Percentiles rank a stretch among this genome's conserved stretches.
Evolutionary conservation across 2,329 filamentous ascomycete genomes (phyloP).

Genomic region (Penicillium sp.): DNA sequence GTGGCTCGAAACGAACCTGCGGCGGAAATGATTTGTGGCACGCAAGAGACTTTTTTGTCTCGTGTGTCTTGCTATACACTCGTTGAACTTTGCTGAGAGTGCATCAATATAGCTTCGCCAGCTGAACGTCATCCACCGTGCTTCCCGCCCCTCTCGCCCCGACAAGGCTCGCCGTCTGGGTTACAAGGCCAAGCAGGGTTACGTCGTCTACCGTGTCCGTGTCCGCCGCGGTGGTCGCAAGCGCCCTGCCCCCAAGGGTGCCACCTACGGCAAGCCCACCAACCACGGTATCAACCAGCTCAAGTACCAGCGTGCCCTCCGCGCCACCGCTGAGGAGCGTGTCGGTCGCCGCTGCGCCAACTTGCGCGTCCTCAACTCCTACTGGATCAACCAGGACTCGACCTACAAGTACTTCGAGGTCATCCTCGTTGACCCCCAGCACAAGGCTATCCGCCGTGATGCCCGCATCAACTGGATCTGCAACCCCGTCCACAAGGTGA

Average conservation of each 20-base stretch:
- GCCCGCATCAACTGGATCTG: conserved; percentile 99
- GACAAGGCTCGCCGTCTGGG: conserved; percentile 99
- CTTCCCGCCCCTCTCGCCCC: conserved; percentile 94
- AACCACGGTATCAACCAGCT: conserved; percentile 99
- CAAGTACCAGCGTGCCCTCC: conserved; percentile 99
- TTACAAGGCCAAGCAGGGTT: conserved; percentile 99
- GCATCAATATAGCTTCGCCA: conserved; percentile 99
- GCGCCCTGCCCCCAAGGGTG: conserved; percentile 93
- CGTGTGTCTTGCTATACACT: conserved; percentile 83
- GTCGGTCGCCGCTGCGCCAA: conserved; percentile 99
- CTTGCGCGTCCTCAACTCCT: conserved; percentile 98
- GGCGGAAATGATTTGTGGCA: conserved; percentile 50
- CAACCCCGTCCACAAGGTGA: conserved; percentile 93
- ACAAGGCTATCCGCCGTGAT: conserved; percentile 99
- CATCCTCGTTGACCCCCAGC: conserved; percentile 98
- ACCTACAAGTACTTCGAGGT: conserved; percentile 99
- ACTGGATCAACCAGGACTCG: conserved; percentile 99
- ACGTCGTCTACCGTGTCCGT: conserved; percentile 99
- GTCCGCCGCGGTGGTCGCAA: conserved; percentile 99
- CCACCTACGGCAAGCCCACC: conserved; percentile 99
- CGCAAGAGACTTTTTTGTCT: conserved; percentile 31
- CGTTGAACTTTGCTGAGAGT: conserved; percentile 99
- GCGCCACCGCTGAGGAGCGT: conserved; percentile 98
- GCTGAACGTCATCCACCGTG: conserved; percentile 99
- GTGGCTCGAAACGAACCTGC: conserved; percentile 32